These are phyloP conservation scores for Discostella pseudostelligera DNA, from an alignment of 108 stramenopile species.

Conservation along the genomic window DNA sequence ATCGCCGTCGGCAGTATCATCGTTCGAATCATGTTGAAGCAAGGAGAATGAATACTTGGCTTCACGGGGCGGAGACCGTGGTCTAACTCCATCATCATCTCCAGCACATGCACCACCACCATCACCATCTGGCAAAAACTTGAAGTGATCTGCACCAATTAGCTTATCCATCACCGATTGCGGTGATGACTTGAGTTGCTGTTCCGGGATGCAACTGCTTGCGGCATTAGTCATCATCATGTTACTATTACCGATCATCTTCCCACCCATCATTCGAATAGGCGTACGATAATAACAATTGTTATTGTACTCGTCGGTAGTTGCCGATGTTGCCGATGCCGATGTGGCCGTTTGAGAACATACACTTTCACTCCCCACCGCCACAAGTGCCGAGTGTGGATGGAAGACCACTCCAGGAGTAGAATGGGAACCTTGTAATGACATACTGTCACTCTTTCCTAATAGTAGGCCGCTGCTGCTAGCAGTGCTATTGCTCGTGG, in stretches of 20 bases:
- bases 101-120: too few relatives aligned
- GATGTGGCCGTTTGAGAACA: neutral
- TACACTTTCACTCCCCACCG: neutral
- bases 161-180: slow-evolving; percentile 2
- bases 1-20: neutral
- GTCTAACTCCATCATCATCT: neutral
- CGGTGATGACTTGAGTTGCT: neutral
- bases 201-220: too few relatives aligned
- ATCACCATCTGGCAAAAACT: too few relatives aligned
- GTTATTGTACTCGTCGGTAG: too few relatives aligned
- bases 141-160: too few relatives aligned
- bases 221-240: too few relatives aligned
- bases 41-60: neutral
- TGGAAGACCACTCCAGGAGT: too few relatives aligned
- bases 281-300: slow-evolving; percentile 1
- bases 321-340: neutral
- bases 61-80: neutral
- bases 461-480: too few relatives aligned
- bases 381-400: neutral
- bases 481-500: too few relatives aligned
- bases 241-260: too few relatives aligned
- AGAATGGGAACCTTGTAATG: too few relatives aligned
- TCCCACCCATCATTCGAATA: neutral
- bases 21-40: neutral
- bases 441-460: too few relatives aligned